Evolutionary conservation across 495 filamentous ascomycete genomes (phyloP).

Genomic region (Monascus purpureus): DNA sequence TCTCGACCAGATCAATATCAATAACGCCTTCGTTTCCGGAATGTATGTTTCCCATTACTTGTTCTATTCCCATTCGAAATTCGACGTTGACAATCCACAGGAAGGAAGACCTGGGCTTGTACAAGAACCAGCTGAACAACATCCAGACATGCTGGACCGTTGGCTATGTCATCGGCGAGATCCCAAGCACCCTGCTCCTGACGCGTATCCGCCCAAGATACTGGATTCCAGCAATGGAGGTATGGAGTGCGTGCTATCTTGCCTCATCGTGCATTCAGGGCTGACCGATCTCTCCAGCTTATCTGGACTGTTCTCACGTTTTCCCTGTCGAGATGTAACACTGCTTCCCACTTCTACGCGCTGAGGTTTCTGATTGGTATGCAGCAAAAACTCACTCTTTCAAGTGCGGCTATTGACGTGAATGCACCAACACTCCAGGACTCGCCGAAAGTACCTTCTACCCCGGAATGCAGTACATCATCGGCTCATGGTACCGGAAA

Average conservation of each 20-base stretch:
- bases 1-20: slow-evolving; percentile 44
- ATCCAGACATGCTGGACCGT: slow-evolving; percentile 46
- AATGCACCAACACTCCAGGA: too few species aligned
- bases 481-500: slow-evolving; percentile 38
- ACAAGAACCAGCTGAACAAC: slow-evolving; percentile 37
- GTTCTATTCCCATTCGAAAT: background rate
- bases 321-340: slow-evolving; percentile 30
- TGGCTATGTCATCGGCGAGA: slow-evolving; percentile 48
- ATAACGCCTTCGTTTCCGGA: slow-evolving; percentile 37
- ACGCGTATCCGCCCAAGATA: slow-evolving; percentile 40
- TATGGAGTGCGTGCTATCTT: too few species aligned
- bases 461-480: slow-evolving; percentile 32
- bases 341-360: slow-evolving; percentile 36
- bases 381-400: too few species aligned
- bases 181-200: slow-evolving; percentile 46
- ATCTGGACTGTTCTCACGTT: slow-evolving; percentile 42
- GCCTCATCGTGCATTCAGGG: too few species aligned
- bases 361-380: slow-evolving; percentile 45
- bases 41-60: slow-evolving; percentile 15
- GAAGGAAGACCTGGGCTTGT: slow-evolving; percentile 47
- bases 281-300: too few species aligned
- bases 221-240: slow-evolving; percentile 41
- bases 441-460: slow-evolving; percentile 33
- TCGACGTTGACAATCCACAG: slow-evolving; percentile 13
- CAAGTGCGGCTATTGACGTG: too few species aligned